Base-by-base conservation (phyloP, 352 stramenopile genomes). In the Blastocystis sp. region DNA sequence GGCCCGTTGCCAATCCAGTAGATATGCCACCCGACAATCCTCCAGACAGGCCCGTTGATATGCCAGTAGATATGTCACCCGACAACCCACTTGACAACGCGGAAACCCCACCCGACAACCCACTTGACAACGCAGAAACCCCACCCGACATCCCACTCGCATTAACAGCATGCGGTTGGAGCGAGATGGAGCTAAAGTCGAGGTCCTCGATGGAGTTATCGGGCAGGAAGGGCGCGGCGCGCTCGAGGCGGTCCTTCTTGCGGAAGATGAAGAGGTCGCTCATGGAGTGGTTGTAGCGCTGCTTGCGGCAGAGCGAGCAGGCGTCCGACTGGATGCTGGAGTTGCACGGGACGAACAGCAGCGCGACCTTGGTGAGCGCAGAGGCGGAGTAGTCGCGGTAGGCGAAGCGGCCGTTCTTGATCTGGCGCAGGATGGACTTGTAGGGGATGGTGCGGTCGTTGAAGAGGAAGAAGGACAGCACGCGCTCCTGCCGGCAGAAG, bases 181-280 rank as follows among this genome's bases (percentile, higher is more conserved):
- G 42, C 14, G 74, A 64, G 10, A 84, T n/a, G 0, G 74, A 68
- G 24, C 48, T 38, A 34, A 68, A 84, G 43, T 84, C 74, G 24
- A 84, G 65, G 57, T 84, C 52, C n/a, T 84, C 74, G 11, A 84
- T 19, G 34, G 38, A 48, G 38, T 84, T 68, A 6, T 19, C 42
- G 24, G 45, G 59, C 9, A 63, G 52, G 34, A 84, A 14, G 0
- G 40, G 34, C 21, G 19, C n/a, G 6, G n/a, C 38, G 45, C 45
- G 4, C 45, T 4, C 45, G 11, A 4, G 4, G 45, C 45, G 4
- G 4, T 57, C 45, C 45, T 43, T 74, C 17, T 74, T 74, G 1
- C 62, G 70, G 60, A 84, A 84, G 45, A 84, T 84, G 60, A 84
- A 84, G 38, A 84, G 45, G 17, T 84, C 74, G 38, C 34, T 59